Base-by-base conservation (phyloP, 306 rosid species). In the Inga leiocalycina region DNA sequence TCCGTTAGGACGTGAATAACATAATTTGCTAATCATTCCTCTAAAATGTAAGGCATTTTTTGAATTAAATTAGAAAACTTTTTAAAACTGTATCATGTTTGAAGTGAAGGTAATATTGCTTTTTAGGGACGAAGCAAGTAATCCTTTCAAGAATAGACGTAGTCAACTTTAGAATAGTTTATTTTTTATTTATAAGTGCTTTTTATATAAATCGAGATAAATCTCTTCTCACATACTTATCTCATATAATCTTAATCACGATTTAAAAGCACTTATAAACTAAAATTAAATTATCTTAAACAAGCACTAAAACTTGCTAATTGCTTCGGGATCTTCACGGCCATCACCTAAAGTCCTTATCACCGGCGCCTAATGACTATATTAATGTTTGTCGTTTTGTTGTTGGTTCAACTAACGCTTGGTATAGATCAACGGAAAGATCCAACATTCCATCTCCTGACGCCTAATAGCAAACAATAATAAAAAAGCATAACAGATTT, bases 351-450 rank as follows among this genome's bases (percentile, higher is more conserved):
- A 51, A 6, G 20, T 16, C 20, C 19, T 52, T 64, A 3, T 11
- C 68, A 12, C 9, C 8, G 14, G 27, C 27, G 39, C 34, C 32
- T 30, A 64, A 64, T 27, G 5, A 11, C 62, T 19, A 3, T 30
- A 37, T 20, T 68, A 9, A 45, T 45, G n/a, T 45, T 45, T 17
- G 19, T 22, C 57, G 32, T 24, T 14, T 24, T 0, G 59, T 34
- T 13, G 76, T 72, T 46, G 59, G 76, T 72, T 72, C 41, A 72
- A 45, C 76, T 4, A 71, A 43, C 32, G 56, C 75, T 41, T 39
- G 74, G 8, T 10, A 19, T 35, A 41, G 34, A 48, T 71, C 80
- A 80, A 41, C 56, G 15, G 51, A 78, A 43, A 84, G 79, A 79
- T 37, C 11, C n/a, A 19, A 68, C 35, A 0, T 22, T 37, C 30